Evolutionary conservation across 2,329 filamentous ascomycete species (phyloP).

Genomic region (Aspergillus viridinutans): DNA sequence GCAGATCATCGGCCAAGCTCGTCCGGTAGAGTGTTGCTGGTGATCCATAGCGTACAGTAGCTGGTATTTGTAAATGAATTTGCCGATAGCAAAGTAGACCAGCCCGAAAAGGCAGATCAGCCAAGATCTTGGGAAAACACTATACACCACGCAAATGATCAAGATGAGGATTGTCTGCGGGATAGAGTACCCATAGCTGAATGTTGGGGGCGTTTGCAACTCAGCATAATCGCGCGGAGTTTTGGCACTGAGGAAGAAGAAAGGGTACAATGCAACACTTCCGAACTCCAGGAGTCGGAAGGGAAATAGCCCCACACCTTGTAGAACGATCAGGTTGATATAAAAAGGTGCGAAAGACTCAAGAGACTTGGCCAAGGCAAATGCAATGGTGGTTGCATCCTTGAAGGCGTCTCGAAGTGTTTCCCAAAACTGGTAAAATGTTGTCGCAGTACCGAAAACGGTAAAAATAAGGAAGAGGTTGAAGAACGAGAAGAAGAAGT

Average conservation of each 20-base stretch:
- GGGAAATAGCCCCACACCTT: slow-evolving; percentile 88
- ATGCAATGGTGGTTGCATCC: slow-evolving; percentile 75
- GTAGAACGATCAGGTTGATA: slow-evolving; percentile 87
- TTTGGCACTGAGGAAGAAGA: slow-evolving; percentile 71
- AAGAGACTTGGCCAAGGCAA: slow-evolving; percentile 70
- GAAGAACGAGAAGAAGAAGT: slow-evolving; percentile 99
- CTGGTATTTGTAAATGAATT: slow-evolving; percentile 65
- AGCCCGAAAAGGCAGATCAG: slow-evolving; percentile 74
- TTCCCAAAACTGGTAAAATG: slow-evolving; percentile 63
- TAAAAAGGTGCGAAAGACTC: slow-evolving; percentile 78
- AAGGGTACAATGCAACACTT: slow-evolving; percentile 75
- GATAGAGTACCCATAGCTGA: slow-evolving; percentile 94
- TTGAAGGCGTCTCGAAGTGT: slow-evolving; percentile 67
- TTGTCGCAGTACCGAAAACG: slow-evolving; percentile 73
- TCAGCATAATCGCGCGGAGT: slow-evolving; percentile 88
- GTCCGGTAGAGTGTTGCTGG: slow-evolving; percentile 65
- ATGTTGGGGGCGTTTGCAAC: slow-evolving; percentile 74
- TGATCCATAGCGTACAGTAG: slow-evolving; percentile 98
- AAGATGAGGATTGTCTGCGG: slow-evolving; percentile 90
- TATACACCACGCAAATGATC: slow-evolving; percentile 94
- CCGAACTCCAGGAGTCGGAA: slow-evolving; percentile 89
- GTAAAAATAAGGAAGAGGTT: slow-evolving; percentile 97
- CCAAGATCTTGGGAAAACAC: slow-evolving; percentile 74
- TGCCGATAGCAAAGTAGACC: slow-evolving; percentile 52
- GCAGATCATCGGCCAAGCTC: slow-evolving; percentile 95